Evolutionary conservation across 805 yeast species (phyloP).

Genomic region (Alloascoidea africana): DNA sequence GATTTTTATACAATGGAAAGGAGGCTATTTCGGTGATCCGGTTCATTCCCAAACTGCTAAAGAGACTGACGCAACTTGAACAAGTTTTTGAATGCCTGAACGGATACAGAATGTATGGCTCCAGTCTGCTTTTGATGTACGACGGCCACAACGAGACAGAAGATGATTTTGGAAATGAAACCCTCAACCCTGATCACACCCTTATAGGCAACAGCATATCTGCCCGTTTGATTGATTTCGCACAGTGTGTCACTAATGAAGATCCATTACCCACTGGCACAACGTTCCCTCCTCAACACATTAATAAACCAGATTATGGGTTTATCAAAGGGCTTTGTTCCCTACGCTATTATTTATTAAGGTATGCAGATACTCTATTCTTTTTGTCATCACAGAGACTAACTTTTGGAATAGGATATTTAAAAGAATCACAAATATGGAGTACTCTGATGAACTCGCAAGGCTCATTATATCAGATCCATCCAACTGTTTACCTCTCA

Average conservation of each 20-base stretch:
- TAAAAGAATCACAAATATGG: slow-evolving; percentile 1
- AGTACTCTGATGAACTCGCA: background rate
- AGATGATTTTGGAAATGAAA: slow-evolving; percentile 8
- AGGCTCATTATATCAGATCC: background rate
- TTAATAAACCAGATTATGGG: slow-evolving; percentile 58
- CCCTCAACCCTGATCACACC: slow-evolving; percentile 4
- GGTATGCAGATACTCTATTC: too few species aligned
- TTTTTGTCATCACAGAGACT: too few species aligned
- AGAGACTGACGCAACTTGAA: slow-evolving; percentile 42
- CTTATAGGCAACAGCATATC: slow-evolving; percentile 9
- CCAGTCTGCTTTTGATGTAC: slow-evolving; percentile 77
- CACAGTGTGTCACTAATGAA: slow-evolving; percentile 72
- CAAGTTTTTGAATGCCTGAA: slow-evolving; percentile 35
- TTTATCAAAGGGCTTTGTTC: slow-evolving; percentile 70
- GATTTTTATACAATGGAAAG: slow-evolving; percentile 70
- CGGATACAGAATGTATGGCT: slow-evolving; percentile 85
- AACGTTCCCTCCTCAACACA: slow-evolving; percentile 60
- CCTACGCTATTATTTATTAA: slow-evolving; percentile 49
- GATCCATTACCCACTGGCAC: slow-evolving; percentile 26
- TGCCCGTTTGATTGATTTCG: slow-evolving; percentile 88
- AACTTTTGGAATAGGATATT: too few species aligned
- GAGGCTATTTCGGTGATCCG: slow-evolving; percentile 38
- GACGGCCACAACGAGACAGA: slow-evolving; percentile 37
- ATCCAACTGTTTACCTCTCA: background rate
- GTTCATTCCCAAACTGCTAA: slow-evolving; percentile 54